These are phyloP conservation scores for Backusella macrospora DNA, from an alignment of 192 early-diverging fungal genomes.

Conservation along the genomic window DNA sequence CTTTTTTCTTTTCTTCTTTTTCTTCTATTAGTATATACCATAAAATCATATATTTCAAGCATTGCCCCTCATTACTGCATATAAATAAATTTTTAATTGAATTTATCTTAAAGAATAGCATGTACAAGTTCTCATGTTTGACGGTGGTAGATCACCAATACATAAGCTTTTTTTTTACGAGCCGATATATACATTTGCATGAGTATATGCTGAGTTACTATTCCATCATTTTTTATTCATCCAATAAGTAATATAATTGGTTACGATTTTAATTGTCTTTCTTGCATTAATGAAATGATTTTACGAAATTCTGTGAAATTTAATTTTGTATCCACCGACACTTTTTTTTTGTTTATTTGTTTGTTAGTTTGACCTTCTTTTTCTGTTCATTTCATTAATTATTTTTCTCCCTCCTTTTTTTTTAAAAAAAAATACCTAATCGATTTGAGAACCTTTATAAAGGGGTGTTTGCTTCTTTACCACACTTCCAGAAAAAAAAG, in stretches of 20 bases:
- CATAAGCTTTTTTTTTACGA: no score
- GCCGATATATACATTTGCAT: neutral
- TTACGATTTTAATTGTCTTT: neutral
- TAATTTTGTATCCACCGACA: neutral
- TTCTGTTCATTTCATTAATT: neutral
- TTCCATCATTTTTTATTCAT: neutral
- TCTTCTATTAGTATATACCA: no score
- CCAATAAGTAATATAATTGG: conserved; percentile 6
- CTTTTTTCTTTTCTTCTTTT: no score
- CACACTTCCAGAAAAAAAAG: conserved; percentile 2
- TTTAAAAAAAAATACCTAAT: no score
- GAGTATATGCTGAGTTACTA: neutral
- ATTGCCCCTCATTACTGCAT: no score
- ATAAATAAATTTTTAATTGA: no score
- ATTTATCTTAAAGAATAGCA: no score
- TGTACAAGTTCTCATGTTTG: no score
- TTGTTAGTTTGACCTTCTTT: neutral
- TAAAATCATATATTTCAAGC: no score
- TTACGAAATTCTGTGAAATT: neutral
- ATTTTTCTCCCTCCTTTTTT: neutral
- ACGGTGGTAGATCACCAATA: no score
- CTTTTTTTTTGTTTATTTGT: neutral
- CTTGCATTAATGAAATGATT: neutral
- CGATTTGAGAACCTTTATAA: neutral
- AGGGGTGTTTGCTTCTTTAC: neutral